Evolutionary conservation across 1,284 basidiomycete genomes (phyloP), one percentile per base, ranked within the genome.

Genomic region (Apiotrichum sp.): DNA sequence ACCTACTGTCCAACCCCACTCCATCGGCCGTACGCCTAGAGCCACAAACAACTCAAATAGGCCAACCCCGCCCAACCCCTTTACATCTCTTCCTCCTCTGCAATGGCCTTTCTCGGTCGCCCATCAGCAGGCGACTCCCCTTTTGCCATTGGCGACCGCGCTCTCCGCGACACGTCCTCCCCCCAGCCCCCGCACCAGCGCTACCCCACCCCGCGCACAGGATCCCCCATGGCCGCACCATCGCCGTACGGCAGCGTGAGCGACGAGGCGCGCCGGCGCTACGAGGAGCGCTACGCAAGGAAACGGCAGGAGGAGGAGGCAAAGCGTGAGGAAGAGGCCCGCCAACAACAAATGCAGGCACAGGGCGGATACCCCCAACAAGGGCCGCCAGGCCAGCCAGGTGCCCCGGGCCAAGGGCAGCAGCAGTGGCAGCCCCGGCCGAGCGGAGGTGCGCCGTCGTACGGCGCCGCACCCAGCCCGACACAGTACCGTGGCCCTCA

Each of bases 111-210:
- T 50, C 67, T 77, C 22, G 74, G 73, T 32, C 61, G 75, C 43
- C 75, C 75, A 16, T 75, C 75, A 7, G 67, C 66, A 3, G 73
- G 71, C 34, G 70, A 73, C 48, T 74, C 72, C 3, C 75, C 75
- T 11, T 75, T 77, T 52, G 74, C 75, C n/a, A 77, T 75, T 48
- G 75, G 70, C 22, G 68, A 74, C 51, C 64, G 69, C 33, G 75
- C 74, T 7, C 64, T 73, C 63, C 62, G 69, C 42, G 73, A 75
- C 57, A 70, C 66, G 3, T 69, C 69, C 0, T 63, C 64, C 7
- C 72, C 72, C 33, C 66, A 70, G 57, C 68, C 70, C 6, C 72
- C 72, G 3, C 47, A 57, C 14, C 69, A 72, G 52, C 61, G 66
- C 22, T 72, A 74, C 56, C 72, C 72, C 3, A 59, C 62, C 13